Evolutionary conservation across 768 basidiomycete genomes (phyloP), one percentile per base, ranked within the genome.

Genomic region (Suillus decipiens): DNA sequence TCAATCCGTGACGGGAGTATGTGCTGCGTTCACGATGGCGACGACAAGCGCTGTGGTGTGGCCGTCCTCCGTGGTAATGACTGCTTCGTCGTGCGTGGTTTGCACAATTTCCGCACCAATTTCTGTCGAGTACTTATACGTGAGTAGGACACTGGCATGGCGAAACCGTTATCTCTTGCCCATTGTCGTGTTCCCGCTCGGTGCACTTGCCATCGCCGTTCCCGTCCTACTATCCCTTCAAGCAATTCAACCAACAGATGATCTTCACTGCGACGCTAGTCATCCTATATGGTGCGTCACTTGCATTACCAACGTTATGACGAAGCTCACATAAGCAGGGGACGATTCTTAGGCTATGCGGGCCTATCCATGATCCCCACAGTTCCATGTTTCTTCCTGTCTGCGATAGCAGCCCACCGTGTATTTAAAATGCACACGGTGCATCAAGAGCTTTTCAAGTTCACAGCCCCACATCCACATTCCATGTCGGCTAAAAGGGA

Each of bases 311-410:
- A 2, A 54, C 33, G 7, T 68, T 36, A 55, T 50, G 54, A 10
- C 58, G 47, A 36, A n/a, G 60, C 61, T 33, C 48, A 64, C 33
- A 53, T 55, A 61, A 53, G 2, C 60, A 89, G 89, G 89, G 79
- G 84, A 36, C 84, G 88, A 51, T 80, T 89, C 61, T 66, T 87
- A n/a, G 83, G 84, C 43, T 89, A 88, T 67, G 82, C 87, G 14
- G 89, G 87, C 8, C 69, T 80, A 8, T 81, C 87, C 0, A 77
- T 87, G 62, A 60, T 84, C 48, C 71, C 85, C 11, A 74, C 80
- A 3, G 70, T 87, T 17, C 88, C 88, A 2, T 82, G 82, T 54
- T 71, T 86, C 45, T 74, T 80, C 64, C 71, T 87, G 14, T 85
- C 86, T 5, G 65, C 60, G 62, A 34, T 41, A 19, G 64, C 75